Evolutionary conservation across 345 rosid species (phyloP), one percentile per base, ranked within the genome.

Genomic region (Brassica rapa): DNA sequence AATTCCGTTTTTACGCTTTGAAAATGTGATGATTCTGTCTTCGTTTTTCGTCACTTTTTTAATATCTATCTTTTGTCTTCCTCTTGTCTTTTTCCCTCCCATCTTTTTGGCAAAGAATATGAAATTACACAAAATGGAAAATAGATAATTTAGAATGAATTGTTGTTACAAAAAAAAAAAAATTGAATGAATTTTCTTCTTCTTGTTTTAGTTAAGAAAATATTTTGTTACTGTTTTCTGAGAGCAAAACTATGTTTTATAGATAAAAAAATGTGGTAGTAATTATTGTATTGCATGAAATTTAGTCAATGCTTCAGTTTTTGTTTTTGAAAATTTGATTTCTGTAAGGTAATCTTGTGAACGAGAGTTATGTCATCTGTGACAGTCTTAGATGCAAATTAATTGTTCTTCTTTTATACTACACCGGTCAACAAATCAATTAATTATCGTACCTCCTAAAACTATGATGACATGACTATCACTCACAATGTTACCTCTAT

Each of bases 11-110:
- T 77, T 43, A 10, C 82, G 82, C 30, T 79, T 79, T 2, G 70
- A 68, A n/a, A 68, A 51, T 16, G 74, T 67, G 0, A 60, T 57
- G 33, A 68, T 19, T 61, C 70, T 68, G 5, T 73, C 66, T 33
- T 61, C 64, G 1, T 61, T 1, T 73, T 67, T 79, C 23, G 35
- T 67, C 7, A 51, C 33, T 27, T n/a, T 79, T 7, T 73, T 35
- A 0, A 79, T 73, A 8, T 12, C 30, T 15, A 79, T 79, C 57
- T 19, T 79, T 62, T 74, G 82, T 12, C 56, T 80, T 33, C 82
- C 78, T 61, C 51, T 73, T 1, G 78, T 60, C 49, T 75, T 75
- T 6, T 56, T 75, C 3, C 12, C 56, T n/a, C 16, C 62, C 82
- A 79, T 73, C 74, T 61, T 74, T 30, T 56, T 69, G 4, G 21